Base-by-base conservation (phyloP, 768 basidiomycete species). In the Tylopilus balloui region DNA sequence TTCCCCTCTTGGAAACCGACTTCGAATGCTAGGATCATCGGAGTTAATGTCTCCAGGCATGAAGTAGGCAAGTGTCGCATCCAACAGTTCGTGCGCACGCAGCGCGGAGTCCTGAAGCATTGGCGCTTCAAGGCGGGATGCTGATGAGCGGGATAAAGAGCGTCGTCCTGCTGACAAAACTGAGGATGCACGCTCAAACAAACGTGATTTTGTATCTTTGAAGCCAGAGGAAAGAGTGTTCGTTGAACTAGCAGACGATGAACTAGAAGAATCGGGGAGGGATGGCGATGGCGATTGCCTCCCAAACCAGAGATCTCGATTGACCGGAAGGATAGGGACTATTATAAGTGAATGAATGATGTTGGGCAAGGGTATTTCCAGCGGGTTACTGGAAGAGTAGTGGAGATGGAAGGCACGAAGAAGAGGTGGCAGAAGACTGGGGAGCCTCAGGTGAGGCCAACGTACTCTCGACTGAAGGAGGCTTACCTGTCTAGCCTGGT, bases 311-410 rank as follows among this genome's bases (percentile, higher is more conserved):
- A 77, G 61, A 27, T 72, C 55, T 43, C 74, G 78, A 45, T 85
- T 73, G 40, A 75, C 65, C 12, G 81, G 66, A 29, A 73, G 69
- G 46, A 89, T 73, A 36, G 93, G 93, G 48, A 94, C 78, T 28
- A 77, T 79, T 51, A 94, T 88, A 38, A 96, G 76, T 10, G 81
- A 73, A 61, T 96, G 89, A 34, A 95, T 84, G 45, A 84, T 76
- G 52, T 95, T 87, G 1, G 88, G 83, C 28, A 96, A 68, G 0
- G 93, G 91, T 0, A 84, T 68, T 0, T 80, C 71, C 31, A 95
- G 71, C 2, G 90, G 91, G 3, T 72, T 73, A 10, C 78, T 76
- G 44, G 78, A 81, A 6, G 78, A 74, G 4, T 78, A 81, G 20
- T 88, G 75, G n/a, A 74, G 60, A 53, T 80, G 75, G 66, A 92